phyloP scores from a whole-genome alignment of 2,329 filamentous ascomycete species.

The Trichoderma citrinoviride region DNA sequence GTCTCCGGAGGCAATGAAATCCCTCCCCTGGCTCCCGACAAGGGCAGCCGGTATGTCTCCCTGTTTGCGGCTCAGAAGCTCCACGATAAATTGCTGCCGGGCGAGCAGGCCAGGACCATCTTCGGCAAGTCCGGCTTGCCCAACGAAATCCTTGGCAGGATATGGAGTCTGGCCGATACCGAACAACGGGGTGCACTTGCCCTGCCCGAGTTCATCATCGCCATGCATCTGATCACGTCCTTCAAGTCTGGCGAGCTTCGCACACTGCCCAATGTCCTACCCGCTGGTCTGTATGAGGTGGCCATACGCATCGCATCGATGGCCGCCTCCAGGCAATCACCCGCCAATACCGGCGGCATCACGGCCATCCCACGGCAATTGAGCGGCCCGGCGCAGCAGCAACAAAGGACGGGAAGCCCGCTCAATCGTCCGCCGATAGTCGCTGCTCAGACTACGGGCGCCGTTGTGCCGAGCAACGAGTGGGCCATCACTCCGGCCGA shows the following conservation, averaged over 20 bases:
- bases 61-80: constrained; percentile 88
- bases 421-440: constrained; percentile 51
- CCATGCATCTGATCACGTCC: constrained; percentile 94
- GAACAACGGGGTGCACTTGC: constrained; percentile 87
- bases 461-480: constrained; percentile 42
- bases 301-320: constrained; percentile 64
- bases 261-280: constrained; percentile 74
- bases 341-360: constrained; percentile 56
- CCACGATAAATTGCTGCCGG: constrained; percentile 69
- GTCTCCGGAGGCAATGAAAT: constrained; percentile 74
- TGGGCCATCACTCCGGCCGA: constrained; percentile 84
- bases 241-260: constrained; percentile 82
- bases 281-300: constrained; percentile 84
- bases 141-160: constrained; percentile 86
- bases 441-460: constrained; percentile 36
- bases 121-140: constrained; percentile 90
- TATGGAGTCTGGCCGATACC: constrained; percentile 93
- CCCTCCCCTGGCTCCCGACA: constrained; percentile 82
- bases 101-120: constrained; percentile 85
- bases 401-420: constrained; percentile 61
- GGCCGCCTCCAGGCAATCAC: constrained; percentile 47
- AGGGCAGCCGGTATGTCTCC: constrained; percentile 82
- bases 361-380: constrained; percentile 75
- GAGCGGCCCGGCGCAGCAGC: constrained; percentile 65
- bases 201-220: constrained; percentile 91